A percentile compares a stretch with the other conserved stretches of the same genome.
Evolutionary conservation across 176 grass and related monocot species (phyloP).

Genomic region (Bothriochloa decipiens): DNA sequence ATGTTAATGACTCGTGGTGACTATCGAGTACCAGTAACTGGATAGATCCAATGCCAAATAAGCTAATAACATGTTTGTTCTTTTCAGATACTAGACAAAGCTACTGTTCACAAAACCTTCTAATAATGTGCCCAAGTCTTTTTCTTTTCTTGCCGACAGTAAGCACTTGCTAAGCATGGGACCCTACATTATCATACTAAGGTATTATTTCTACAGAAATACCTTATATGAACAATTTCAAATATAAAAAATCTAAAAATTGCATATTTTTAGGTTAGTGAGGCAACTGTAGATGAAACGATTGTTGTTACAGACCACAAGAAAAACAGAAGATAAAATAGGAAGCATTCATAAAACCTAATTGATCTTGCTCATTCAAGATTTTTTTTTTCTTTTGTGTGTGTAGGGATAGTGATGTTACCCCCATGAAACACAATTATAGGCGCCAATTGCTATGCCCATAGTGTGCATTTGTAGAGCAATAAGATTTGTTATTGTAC

Average conservation of each 20-base stretch:
- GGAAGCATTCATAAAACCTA: not conserved
- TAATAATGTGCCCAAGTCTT: not conserved
- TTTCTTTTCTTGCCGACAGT: not conserved
- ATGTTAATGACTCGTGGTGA: not conserved
- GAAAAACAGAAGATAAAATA: conserved; percentile 17
- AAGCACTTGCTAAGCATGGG: not conserved
- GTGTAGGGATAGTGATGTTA: not conserved
- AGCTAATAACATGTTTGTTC: not conserved
- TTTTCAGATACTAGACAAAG: conserved; percentile 26
- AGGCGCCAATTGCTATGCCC: not conserved
- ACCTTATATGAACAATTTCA: conserved; percentile 2
- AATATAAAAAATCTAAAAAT: conserved; percentile 8
- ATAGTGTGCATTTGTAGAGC: not conserved
- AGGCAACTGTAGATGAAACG: not conserved
- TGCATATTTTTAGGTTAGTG: not conserved
- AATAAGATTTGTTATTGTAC: not conserved
- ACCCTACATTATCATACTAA: not conserved
- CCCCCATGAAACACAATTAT: not conserved
- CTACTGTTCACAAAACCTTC: conserved; percentile 9
- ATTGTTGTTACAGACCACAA: conserved; percentile 16
- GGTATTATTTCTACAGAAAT: conserved; percentile 8
- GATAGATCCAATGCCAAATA: conserved; percentile 12
- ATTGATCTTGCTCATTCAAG: not conserved
- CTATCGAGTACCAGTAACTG: not conserved
- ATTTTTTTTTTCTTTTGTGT: not conserved